A percentile compares a stretch with the other conserved stretches of the same genome.
phyloP scores from a whole-genome alignment of 2,329 filamentous ascomycete species.

The Dactylellina sp. region DNA sequence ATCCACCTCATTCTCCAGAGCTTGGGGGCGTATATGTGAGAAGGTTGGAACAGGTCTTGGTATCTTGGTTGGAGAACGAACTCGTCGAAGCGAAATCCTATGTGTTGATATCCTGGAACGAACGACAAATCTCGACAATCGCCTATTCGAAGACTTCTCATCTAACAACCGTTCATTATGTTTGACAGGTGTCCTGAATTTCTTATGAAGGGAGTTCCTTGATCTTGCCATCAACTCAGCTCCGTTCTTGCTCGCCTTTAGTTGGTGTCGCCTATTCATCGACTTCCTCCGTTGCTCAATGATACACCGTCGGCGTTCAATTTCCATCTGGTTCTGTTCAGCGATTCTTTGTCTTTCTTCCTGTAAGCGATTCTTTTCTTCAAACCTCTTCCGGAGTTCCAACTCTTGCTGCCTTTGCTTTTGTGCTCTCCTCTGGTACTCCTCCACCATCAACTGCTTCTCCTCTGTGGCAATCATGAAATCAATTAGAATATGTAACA shows the following conservation, averaged over 20 bases:
- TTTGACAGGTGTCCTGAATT: not conserved
- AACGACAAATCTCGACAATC: not conserved
- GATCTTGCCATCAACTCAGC: not conserved
- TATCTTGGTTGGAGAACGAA: not conserved
- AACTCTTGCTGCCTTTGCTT: conserved; percentile 24
- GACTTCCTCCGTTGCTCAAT: conserved; percentile 13
- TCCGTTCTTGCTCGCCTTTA: not conserved
- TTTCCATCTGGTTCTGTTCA: not conserved
- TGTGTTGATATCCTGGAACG: not conserved
- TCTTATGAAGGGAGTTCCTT: not conserved
- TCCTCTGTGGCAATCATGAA: not conserved
- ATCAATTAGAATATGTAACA: not conserved
- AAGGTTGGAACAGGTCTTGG: not conserved
- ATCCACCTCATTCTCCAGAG: not conserved
- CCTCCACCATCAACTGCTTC: conserved; percentile 5
- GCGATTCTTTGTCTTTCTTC: conserved; percentile 1
- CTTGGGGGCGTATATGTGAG: not conserved
- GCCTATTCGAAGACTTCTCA: not conserved
- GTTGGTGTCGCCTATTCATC: conserved; percentile 2
- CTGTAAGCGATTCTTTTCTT: conserved; percentile 24
- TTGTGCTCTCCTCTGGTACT: conserved; percentile 32
- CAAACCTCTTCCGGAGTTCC: conserved; percentile 19
- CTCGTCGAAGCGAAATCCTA: not conserved
- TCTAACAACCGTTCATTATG: not conserved
- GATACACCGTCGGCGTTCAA: conserved; percentile 13